Conservation (phyloP, 2,329 filamentous ascomycete genomes). For the Penicillium sp. region DNA sequence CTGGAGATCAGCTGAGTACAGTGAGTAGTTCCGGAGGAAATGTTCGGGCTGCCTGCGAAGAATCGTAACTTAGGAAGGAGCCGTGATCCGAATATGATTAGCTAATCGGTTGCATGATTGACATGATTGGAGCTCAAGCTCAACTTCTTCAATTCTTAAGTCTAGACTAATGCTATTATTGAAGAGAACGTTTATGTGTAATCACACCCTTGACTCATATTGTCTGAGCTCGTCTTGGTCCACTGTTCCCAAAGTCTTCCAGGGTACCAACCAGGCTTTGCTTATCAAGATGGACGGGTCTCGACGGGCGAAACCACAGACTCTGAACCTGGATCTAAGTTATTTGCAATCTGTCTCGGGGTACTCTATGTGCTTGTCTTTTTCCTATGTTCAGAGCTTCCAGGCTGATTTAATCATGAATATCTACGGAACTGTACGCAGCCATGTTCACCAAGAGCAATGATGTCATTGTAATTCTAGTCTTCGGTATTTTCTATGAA, state of each 20-base stretch:
- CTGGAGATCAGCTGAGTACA: constrained; percentile 7
- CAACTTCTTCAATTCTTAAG: too few species aligned
- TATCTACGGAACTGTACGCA: too few species aligned
- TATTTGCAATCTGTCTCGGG: not conserved
- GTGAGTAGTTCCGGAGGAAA: constrained; percentile 15
- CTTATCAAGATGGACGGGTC: constrained; percentile 13
- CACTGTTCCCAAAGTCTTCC: not conserved
- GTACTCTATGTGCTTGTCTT: not conserved
- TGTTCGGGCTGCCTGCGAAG: constrained; percentile 13
- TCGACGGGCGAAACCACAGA: constrained; percentile 3
- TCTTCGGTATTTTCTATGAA: not conserved
- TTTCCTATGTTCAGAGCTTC: not conserved
- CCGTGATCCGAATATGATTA: constrained; percentile 27
- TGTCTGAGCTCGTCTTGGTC: not conserved
- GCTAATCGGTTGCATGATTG: constrained; percentile 26
- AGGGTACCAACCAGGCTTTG: not conserved
- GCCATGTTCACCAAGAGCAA: not conserved
- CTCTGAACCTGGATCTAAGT: too few species aligned
- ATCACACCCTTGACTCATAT: too few species aligned
- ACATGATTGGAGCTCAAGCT: too few species aligned
- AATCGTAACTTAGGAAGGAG: constrained; percentile 21
- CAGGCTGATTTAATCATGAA: not conserved
- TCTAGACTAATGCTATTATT: not conserved
- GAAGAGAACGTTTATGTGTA: not conserved
- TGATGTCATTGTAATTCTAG: not conserved